Evolutionary conservation across 257 asterid genomes (phyloP), one percentile per base, ranked within the genome.

Genomic region (Catharanthus roseus): DNA sequence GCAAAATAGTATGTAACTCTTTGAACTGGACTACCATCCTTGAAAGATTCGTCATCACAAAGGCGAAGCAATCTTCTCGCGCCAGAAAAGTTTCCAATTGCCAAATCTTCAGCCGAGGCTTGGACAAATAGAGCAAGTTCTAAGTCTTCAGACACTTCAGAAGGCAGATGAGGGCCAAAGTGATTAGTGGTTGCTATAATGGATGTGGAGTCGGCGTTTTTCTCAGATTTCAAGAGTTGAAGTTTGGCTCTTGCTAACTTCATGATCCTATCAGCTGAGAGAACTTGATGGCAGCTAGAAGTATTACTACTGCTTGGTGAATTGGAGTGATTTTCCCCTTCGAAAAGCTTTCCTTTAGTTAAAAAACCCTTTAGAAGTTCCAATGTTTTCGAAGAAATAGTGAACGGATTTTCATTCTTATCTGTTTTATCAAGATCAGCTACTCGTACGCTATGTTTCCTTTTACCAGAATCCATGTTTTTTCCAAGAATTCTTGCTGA

Each of bases 91-190:
- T 78, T 75, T 36, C 77, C 65, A 44, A 53, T 72, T 5, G 80
- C 76, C 12, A 87, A 74, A 29, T 81, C 80, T 75, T 87, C 90
- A 11, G 84, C 87, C 12, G 85, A 81, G 2, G 80, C 82, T 5
- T 82, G 89, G 53, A 89, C 84, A 60, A 53, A 42, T 23, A 75
- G 76, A 31, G 87, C 76, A 8, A 89, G 86, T 2, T 77, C 58
- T 6, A 85, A 80, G 28, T 76, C 85, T 70, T 75, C 72, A 42
- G 29, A 51, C 44, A 77, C 85, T 28, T 82, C 75, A 19, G 55
- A 53, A 0, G 81, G 74, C 10, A 67, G 80, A 62, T 79, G 78
- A 53, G 73, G n/a, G n/a, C 58, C 39, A 21, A 29, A 53, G 8
- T 10, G 33, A 55, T 31, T 7, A 6, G n/a, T n/a, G 12, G 12